phyloP scores from a whole-genome alignment of 208 protist genomes.

The Leishmania amazonensis region DNA sequence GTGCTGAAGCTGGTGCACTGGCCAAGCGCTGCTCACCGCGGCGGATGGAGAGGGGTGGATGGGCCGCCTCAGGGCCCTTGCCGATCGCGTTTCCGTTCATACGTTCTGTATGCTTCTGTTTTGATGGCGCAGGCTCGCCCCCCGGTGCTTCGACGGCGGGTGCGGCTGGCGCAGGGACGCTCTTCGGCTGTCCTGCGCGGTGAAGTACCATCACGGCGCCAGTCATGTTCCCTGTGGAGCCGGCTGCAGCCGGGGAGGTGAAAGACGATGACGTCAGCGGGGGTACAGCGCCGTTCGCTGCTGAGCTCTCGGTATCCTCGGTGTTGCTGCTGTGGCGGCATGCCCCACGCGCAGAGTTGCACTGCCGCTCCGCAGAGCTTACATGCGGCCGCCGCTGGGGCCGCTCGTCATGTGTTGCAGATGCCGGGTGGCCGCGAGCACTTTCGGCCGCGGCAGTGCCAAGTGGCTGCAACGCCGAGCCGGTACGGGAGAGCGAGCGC shows the following conservation, averaged over 20 bases:
- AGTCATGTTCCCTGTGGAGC: neutral
- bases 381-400: neutral
- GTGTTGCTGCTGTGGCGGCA: conserved; percentile 3
- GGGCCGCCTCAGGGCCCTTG: neutral
- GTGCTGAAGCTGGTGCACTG: conserved; percentile 1
- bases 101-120: neutral
- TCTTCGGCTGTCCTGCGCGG: neutral
- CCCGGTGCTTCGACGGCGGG: neutral
- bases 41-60: conserved; percentile 8
- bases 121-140: neutral
- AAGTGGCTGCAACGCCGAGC: conserved; percentile 1
- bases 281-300: neutral
- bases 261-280: neutral
- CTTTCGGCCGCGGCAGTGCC: neutral
- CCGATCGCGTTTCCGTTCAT: neutral
- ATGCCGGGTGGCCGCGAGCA: neutral
- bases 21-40: conserved; percentile 31
- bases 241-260: neutral
- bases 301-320: neutral
- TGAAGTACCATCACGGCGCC: neutral
- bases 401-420: conserved; percentile 7
- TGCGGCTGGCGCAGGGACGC: neutral
- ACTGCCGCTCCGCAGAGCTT: conserved; percentile 13
- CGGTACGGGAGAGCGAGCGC: neutral
- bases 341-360: conserved; percentile 19